These are phyloP conservation scores for Ormosia emarginata DNA, from an alignment of 306 rosid species.

Conservation along the genomic window DNA sequence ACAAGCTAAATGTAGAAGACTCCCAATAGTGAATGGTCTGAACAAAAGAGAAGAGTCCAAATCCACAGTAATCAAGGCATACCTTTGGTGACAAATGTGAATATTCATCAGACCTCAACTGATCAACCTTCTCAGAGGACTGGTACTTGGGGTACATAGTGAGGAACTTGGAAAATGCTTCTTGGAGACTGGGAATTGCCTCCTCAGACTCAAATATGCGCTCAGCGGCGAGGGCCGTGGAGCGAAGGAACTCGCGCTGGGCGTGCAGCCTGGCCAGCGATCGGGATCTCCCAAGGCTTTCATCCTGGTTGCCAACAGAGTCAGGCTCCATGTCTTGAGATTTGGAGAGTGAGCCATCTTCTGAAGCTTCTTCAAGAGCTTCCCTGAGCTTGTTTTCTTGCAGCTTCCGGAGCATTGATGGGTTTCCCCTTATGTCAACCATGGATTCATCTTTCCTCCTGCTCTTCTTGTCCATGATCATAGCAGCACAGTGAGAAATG, in stretches of 20 bases:
- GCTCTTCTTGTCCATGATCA: slow-evolving; percentile 83
- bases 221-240: slow-evolving; percentile 91
- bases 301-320: slow-evolving; percentile 50
- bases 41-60: slow-evolving; percentile 83
- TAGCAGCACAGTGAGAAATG: slow-evolving; percentile 87
- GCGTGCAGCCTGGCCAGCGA: slow-evolving; percentile 89
- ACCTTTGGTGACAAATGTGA: slow-evolving; percentile 83
- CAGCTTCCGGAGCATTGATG: slow-evolving; percentile 70
- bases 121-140: slow-evolving; percentile 83
- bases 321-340: slow-evolving; percentile 74
- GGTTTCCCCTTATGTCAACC: slow-evolving; percentile 43
- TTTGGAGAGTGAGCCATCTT: slow-evolving; percentile 75
- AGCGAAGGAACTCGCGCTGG: slow-evolving; percentile 82
- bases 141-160: slow-evolving; percentile 87
- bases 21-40: slow-evolving; percentile 96
- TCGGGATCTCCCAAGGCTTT: slow-evolving; percentile 69
- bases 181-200: slow-evolving; percentile 55
- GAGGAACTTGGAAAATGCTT: slow-evolving; percentile 71
- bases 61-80: slow-evolving; percentile 99
- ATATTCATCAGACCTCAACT: slow-evolving; percentile 77
- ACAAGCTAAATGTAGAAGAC: slow-evolving; percentile 91
- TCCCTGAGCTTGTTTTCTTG: slow-evolving; percentile 92
- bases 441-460: slow-evolving; percentile 57
- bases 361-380: slow-evolving; percentile 97
- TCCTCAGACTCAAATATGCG: slow-evolving; percentile 69